Percentiles rank a stretch among this genome's conserved stretches.
Conservation (phyloP, 2,329 filamentous ascomycete genomes). For the Fusarium sp. region DNA sequence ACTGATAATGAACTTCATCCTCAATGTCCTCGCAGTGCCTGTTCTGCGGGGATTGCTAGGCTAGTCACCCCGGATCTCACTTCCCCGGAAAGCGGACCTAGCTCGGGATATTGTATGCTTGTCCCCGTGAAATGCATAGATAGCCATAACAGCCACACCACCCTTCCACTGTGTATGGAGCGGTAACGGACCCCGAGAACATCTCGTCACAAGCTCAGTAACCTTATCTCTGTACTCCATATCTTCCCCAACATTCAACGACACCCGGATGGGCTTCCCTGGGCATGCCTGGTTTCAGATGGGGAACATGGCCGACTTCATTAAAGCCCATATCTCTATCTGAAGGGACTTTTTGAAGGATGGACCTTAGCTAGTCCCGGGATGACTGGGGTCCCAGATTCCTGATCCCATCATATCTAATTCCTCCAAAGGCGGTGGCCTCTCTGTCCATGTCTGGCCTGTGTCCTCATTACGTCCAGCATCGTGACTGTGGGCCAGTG, state of each 20-base stretch:
- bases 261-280: conserved; percentile 10
- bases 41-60: conserved; percentile 30
- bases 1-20: conserved; percentile 20
- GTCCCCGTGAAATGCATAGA: conserved; percentile 8
- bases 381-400: conserved; percentile 38
- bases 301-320: conserved; percentile 6
- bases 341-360: not conserved
- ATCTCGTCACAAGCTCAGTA: not conserved
- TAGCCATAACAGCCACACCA: conserved; percentile 34
- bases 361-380: conserved; percentile 19
- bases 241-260: conserved; percentile 12
- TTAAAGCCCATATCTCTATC: conserved; percentile 15
- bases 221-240: conserved; percentile 5
- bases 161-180: conserved; percentile 17
- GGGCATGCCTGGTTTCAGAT: conserved; percentile 19
- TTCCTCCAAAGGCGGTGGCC: conserved; percentile 44
- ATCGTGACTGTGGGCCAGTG: conserved; percentile 51
- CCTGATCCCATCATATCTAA: conserved; percentile 46
- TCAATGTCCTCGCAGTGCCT: conserved; percentile 19
- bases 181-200: conserved; percentile 17
- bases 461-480: conserved; percentile 47
- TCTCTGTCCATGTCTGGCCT: conserved; percentile 51
- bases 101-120: conserved; percentile 21
- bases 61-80: conserved; percentile 35
- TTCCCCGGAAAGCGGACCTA: conserved; percentile 41